These are phyloP conservation scores for Circinella umbellata DNA, from an alignment of 371 early-diverging fungal genomes.

Conservation along the genomic window DNA sequence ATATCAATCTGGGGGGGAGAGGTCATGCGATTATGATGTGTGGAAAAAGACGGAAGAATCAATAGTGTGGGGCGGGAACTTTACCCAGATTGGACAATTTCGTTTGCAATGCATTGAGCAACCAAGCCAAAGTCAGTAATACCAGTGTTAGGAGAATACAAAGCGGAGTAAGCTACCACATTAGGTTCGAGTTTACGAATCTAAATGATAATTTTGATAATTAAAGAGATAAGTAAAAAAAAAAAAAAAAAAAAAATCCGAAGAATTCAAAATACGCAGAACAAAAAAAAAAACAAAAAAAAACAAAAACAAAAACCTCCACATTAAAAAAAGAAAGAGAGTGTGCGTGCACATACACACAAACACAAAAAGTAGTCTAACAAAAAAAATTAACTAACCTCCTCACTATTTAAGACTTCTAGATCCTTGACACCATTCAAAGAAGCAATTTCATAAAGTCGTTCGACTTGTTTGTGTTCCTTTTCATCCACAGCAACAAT, in stretches of 20 bases:
- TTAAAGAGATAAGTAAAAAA: neutral
- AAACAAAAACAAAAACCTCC: neutral
- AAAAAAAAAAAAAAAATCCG: neutral
- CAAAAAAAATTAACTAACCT: slow-evolving; percentile 25
- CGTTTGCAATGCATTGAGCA: slow-evolving; percentile 52
- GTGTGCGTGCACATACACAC: neutral
- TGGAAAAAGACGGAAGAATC: neutral
- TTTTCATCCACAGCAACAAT: slow-evolving; percentile 52
- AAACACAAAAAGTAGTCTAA: too few species aligned
- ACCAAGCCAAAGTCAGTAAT: slow-evolving; percentile 53
- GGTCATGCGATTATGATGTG: too few species aligned
- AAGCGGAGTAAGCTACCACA: slow-evolving; percentile 51
- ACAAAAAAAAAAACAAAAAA: neutral
- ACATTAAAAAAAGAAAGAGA: neutral
- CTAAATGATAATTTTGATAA: slow-evolving; percentile 19
- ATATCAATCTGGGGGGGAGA: too few species aligned
- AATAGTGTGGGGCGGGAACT: neutral
- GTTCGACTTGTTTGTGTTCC: slow-evolving; percentile 51
- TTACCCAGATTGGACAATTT: slow-evolving; percentile 55
- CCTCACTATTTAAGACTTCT: slow-evolving; percentile 46
- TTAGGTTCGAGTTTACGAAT: slow-evolving; percentile 53
- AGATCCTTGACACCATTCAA: slow-evolving; percentile 54
- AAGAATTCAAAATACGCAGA: neutral
- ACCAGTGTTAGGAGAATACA: slow-evolving; percentile 58
- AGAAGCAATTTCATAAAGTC: slow-evolving; percentile 43